These are phyloP conservation scores for Thalassiosira mediterranea DNA, from an alignment of 352 stramenopile genomes.

Conservation along the genomic window DNA sequence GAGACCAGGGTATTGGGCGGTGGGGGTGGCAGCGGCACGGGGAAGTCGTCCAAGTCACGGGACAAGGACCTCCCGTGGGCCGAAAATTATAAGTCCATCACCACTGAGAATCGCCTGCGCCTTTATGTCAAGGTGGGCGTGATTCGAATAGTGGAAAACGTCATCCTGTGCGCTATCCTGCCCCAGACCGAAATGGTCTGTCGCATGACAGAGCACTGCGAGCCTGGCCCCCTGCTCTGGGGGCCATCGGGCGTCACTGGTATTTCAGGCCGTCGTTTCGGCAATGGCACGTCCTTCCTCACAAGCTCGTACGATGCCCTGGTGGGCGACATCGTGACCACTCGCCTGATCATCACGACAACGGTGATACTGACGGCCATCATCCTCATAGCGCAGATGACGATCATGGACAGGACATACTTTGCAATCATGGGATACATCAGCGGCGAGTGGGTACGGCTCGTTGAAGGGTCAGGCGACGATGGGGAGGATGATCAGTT, in stretches of 20 bases:
- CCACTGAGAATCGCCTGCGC: slow-evolving; percentile 66
- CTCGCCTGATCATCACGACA: slow-evolving; percentile 47
- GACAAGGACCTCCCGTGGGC: slow-evolving; percentile 57
- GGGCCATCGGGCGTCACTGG: slow-evolving; percentile 57
- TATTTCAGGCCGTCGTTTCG: slow-evolving; percentile 34
- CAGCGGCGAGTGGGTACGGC: slow-evolving; percentile 61
- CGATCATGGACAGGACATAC: slow-evolving; percentile 66
- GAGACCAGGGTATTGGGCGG: slow-evolving; percentile 31
- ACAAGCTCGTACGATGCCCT: slow-evolving; percentile 48
- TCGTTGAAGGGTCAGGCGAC: slow-evolving; percentile 29
- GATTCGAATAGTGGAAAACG: slow-evolving; percentile 60
- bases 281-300: slow-evolving; percentile 28
- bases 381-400: slow-evolving; percentile 60
- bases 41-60: slow-evolving; percentile 41
- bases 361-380: slow-evolving; percentile 52
- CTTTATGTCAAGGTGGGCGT: slow-evolving; percentile 54
- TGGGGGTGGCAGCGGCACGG: slow-evolving; percentile 1
- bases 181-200: slow-evolving; percentile 58
- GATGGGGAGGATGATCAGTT: slow-evolving; percentile 17
- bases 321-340: slow-evolving; percentile 36
- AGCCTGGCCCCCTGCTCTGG: slow-evolving; percentile 42
- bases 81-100: slow-evolving; percentile 71
- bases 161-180: slow-evolving; percentile 57
- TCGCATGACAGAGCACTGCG: slow-evolving; percentile 61
- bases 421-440: slow-evolving; percentile 73